Percentiles rank a stretch among this genome's conserved stretches.
Evolutionary conservation across 257 asterid genomes (phyloP).

Genomic region (Craterostigma plantagineum): DNA sequence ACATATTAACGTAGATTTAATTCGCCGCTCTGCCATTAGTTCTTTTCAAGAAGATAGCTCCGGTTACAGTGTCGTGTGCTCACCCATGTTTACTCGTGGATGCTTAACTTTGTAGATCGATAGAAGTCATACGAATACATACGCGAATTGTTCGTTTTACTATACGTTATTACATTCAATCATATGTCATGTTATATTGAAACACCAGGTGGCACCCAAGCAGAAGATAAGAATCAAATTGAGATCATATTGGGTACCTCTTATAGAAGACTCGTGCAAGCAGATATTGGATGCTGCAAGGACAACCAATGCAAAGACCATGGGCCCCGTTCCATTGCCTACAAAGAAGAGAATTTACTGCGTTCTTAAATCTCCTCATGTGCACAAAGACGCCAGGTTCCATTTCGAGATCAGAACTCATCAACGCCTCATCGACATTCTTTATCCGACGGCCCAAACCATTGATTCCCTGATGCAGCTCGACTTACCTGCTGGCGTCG

Average conservation of each 20-base stretch:
- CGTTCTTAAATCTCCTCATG: constrained; percentile 93
- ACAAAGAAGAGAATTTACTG: constrained; percentile 71
- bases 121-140: too few relatives aligned
- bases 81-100: too few relatives aligned
- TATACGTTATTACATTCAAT: too few relatives aligned
- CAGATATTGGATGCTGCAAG: constrained; percentile 93
- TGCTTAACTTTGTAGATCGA: too few relatives aligned
- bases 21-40: too few relatives aligned
- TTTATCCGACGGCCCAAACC: constrained; percentile 91
- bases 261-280: constrained; percentile 91
- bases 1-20: too few relatives aligned
- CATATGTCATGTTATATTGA: not conserved
- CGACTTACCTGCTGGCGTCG: constrained; percentile 93
- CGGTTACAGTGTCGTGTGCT: not conserved
- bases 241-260: constrained; percentile 87
- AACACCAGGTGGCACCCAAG: constrained; percentile 61
- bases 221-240: constrained; percentile 90
- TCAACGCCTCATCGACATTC: constrained; percentile 87
- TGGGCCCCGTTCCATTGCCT: constrained; percentile 95
- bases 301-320: constrained; percentile 67
- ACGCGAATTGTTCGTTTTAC: too few relatives aligned
- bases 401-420: constrained; percentile 92
- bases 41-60: not conserved
- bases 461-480: constrained; percentile 95
- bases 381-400: constrained; percentile 93